These are phyloP conservation scores for Chlamydomonas schloesseri DNA, from an alignment of 139 green algal species.

Conservation along the genomic window DNA sequence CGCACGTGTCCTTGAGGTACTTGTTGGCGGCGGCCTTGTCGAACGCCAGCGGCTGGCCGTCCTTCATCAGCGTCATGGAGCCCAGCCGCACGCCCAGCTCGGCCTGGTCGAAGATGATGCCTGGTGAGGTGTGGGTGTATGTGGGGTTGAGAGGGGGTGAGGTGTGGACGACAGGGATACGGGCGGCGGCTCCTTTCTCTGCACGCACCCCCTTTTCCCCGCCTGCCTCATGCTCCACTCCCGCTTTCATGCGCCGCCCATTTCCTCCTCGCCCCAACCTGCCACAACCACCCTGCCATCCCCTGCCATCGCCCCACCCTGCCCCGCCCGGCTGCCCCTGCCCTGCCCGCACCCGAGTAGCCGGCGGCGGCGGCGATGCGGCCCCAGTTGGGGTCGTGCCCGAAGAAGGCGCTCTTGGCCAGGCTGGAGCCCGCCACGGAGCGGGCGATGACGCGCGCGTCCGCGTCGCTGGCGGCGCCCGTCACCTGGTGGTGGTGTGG, in stretches of 20 bases:
- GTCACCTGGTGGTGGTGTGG: constrained; percentile 44
- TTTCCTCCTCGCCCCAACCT: no score
- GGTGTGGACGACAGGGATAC: background rate
- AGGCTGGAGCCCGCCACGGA: constrained; percentile 88
- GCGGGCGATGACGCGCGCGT: constrained; percentile 80
- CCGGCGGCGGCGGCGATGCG: constrained; percentile 96
- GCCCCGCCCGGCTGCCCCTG: background rate
- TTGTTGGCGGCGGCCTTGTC: constrained; percentile 73
- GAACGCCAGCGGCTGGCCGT: background rate
- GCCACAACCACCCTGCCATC: background rate
- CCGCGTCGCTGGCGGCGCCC: constrained; percentile 68
- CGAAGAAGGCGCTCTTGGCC: constrained; percentile 95
- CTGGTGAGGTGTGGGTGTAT: constrained; percentile 53
- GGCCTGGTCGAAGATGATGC: constrained; percentile 89
- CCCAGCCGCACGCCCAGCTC: constrained; percentile 89
- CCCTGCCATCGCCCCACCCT: no score
- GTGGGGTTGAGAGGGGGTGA: background rate
- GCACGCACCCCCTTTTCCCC: no score
- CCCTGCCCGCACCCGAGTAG: constrained; percentile 76
- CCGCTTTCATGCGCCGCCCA: no score
- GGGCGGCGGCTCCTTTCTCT: no score
- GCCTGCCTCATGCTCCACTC: no score
- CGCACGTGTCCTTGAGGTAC: constrained; percentile 91
- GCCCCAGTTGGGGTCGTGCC: constrained; percentile 99
- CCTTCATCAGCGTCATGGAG: constrained; percentile 48